phyloP scores from a whole-genome alignment of 2,329 filamentous ascomycete genomes.

The Alternaria incomplexa region DNA sequence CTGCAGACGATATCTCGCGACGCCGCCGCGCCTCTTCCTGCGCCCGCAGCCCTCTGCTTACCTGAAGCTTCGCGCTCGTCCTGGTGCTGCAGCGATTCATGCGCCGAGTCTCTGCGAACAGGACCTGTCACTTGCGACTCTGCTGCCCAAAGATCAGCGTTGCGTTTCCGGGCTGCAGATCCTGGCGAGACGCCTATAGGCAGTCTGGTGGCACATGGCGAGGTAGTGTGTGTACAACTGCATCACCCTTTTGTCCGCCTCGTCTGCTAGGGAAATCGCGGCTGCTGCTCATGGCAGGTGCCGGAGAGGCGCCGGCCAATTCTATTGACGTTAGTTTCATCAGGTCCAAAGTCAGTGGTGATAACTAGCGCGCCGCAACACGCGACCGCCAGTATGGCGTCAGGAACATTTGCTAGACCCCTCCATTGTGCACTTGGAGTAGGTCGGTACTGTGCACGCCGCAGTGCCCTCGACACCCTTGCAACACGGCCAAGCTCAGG shows the following conservation, averaged over 20 bases:
- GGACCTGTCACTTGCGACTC: constrained; percentile 1
- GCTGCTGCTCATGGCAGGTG: constrained; percentile 13
- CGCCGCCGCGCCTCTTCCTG: neutral
- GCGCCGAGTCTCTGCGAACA: neutral
- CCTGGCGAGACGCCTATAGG: constrained; percentile 11
- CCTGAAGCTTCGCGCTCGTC: neutral
- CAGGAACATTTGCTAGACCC: constrained; percentile 21
- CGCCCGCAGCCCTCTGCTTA: neutral
- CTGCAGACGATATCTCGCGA: constrained; percentile 4
- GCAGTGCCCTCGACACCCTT: constrained; percentile 10
- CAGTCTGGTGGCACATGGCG: constrained; percentile 9
- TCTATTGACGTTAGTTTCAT: constrained; percentile 10
- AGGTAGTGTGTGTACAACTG: constrained; percentile 11
- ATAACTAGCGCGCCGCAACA: constrained; percentile 25
- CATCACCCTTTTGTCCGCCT: constrained; percentile 18
- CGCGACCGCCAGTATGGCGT: constrained; percentile 31
- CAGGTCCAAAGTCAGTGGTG: constrained; percentile 8
- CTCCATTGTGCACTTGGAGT: constrained; percentile 6
- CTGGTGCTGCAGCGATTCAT: neutral
- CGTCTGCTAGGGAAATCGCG: constrained; percentile 18
- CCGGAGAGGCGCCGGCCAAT: constrained; percentile 18
- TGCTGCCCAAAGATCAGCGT: constrained; percentile 14
- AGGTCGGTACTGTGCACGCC: constrained; percentile 12
- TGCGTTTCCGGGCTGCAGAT: constrained; percentile 8
- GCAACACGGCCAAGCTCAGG: constrained; percentile 17